These are phyloP conservation scores for Antarctomyces pellizariae DNA, from an alignment of 495 filamentous ascomycete genomes.

Conservation along the genomic window DNA sequence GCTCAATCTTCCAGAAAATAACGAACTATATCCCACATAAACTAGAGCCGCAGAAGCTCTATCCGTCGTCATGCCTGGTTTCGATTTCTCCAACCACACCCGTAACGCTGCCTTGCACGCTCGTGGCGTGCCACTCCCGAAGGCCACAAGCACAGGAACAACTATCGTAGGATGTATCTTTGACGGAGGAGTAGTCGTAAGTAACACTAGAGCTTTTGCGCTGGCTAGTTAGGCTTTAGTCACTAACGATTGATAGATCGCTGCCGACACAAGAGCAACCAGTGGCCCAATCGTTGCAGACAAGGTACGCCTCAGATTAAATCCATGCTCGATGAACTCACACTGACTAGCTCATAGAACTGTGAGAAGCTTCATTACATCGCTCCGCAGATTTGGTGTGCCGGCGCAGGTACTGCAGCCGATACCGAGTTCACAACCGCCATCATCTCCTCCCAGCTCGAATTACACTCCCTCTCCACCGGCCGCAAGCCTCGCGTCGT, in stretches of 20 bases:
- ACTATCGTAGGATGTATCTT: slow-evolving; percentile 97
- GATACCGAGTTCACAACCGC: slow-evolving; percentile 99
- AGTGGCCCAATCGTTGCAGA: slow-evolving; percentile 96
- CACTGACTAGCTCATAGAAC: slow-evolving; percentile 31
- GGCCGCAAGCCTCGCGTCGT: slow-evolving; percentile 92
- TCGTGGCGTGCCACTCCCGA: slow-evolving; percentile 77
- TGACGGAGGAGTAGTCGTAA: slow-evolving; percentile 83
- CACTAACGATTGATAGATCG: slow-evolving; percentile 35
- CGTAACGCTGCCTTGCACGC: slow-evolving; percentile 91
- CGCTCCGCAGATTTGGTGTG: slow-evolving; percentile 97
- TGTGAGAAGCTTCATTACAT: slow-evolving; percentile 99
- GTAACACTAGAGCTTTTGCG: slow-evolving; percentile 14
- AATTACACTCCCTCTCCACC: slow-evolving; percentile 85
- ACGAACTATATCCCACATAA: not conserved
- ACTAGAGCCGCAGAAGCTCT: slow-evolving; percentile 1
- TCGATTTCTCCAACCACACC: slow-evolving; percentile 99
- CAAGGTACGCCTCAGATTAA: slow-evolving; percentile 33
- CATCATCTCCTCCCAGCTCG: slow-evolving; percentile 93
- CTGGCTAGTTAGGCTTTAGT: slow-evolving; percentile 1
- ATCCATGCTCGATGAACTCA: slow-evolving; percentile 1
- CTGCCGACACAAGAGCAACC: slow-evolving; percentile 93
- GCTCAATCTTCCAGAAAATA: no score
- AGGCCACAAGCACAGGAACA: slow-evolving; percentile 96
- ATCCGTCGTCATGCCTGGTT: slow-evolving; percentile 68
- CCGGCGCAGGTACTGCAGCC: slow-evolving; percentile 89